Percentiles rank a stretch among this genome's conserved stretches.
Conservation (phyloP, 1,284 basidiomycete genomes). For the Trichosporon sp. region DNA sequence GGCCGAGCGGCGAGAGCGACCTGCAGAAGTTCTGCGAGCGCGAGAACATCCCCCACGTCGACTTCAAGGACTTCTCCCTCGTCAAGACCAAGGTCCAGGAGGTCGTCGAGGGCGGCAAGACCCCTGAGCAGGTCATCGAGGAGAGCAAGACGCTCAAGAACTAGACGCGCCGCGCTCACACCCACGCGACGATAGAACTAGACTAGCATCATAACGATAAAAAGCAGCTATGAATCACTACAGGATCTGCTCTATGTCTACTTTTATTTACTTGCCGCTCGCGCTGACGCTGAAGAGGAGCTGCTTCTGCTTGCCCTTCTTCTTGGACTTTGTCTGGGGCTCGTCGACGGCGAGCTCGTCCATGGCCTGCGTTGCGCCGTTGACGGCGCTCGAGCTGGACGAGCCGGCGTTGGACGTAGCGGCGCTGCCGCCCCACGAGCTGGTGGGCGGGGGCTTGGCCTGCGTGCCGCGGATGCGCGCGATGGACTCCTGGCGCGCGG, state of each 20-base stretch:
- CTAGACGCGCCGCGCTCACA: background rate
- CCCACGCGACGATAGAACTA: background rate
- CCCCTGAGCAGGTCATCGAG: slow-evolving; percentile 36
- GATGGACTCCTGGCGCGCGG: slow-evolving; percentile 62
- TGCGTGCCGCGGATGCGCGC: slow-evolving; percentile 62
- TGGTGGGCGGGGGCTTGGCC: slow-evolving; percentile 47
- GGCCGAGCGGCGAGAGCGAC: slow-evolving; percentile 74
- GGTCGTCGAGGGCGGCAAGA: slow-evolving; percentile 57
- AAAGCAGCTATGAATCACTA: background rate
- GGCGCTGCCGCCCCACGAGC: slow-evolving; percentile 25
- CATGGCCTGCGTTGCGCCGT: slow-evolving; percentile 14
- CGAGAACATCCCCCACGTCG: slow-evolving; percentile 47
- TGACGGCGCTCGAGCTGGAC: slow-evolving; percentile 14
- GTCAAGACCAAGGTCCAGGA: slow-evolving; percentile 54
- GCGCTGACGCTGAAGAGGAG: slow-evolving; percentile 62
- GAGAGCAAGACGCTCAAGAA: slow-evolving; percentile 19
- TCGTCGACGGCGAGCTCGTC: background rate
- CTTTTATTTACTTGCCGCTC: slow-evolving; percentile 15
- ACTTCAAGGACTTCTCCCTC: slow-evolving; percentile 50
- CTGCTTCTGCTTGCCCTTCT: slow-evolving; percentile 75
- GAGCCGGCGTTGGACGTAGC: background rate
- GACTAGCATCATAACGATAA: background rate
- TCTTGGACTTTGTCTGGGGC: slow-evolving; percentile 32
- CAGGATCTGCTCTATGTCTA: background rate
- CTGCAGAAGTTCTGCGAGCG: slow-evolving; percentile 68